Evolutionary conservation across 73 alveolate species (phyloP).

Genomic region (Tetrahymena elliotti): DNA sequence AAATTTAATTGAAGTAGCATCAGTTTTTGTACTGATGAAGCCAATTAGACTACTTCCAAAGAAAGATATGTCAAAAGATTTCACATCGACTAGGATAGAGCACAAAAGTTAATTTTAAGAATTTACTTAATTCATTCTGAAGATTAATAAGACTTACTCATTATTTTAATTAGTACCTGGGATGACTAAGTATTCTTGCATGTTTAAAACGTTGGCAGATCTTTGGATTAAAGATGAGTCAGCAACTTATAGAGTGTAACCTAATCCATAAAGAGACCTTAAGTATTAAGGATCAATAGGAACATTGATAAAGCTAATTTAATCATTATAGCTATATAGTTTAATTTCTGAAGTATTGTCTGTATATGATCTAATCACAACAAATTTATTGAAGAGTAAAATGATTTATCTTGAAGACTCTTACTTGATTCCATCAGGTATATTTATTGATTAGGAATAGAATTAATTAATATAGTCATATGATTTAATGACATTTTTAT

Average conservation of each 20-base stretch:
- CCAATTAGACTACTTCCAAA: neutral
- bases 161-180: neutral
- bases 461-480: neutral
- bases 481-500: neutral
- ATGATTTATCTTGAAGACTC: neutral
- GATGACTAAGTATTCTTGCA: neutral
- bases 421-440: neutral
- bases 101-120: neutral
- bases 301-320: neutral
- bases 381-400: neutral
- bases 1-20: neutral
- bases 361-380: neutral
- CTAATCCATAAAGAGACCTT: neutral
- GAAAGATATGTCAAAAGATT: neutral
- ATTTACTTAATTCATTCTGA: neutral
- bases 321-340: neutral
- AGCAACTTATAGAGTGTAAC: neutral
- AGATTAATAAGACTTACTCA: neutral
- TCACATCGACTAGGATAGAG: neutral
- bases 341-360: neutral
- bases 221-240: neutral
- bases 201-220: neutral
- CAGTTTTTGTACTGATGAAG: neutral
- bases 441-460: neutral
- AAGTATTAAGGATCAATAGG: neutral